Evolutionary conservation across 2,329 filamentous ascomycete genomes (phyloP).

Genomic region (Neonectria faginata): DNA sequence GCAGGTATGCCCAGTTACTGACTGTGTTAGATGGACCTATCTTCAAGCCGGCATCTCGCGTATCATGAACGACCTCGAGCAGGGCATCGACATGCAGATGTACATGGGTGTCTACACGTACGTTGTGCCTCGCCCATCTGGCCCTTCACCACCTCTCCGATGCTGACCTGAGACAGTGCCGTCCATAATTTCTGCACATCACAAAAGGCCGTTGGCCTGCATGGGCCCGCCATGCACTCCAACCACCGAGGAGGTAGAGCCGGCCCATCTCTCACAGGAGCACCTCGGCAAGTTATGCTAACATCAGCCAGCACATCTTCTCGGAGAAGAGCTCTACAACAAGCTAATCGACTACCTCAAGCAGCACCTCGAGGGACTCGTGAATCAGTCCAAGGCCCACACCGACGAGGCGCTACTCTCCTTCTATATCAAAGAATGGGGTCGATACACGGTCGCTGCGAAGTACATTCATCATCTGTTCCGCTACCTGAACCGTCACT

Average conservation of each 20-base stretch:
- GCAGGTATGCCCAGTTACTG: slow-evolving; percentile 32
- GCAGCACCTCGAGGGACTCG: slow-evolving; percentile 78
- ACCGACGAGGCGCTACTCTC: slow-evolving; percentile 88
- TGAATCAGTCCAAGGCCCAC: slow-evolving; percentile 79
- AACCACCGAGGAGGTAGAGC: slow-evolving; percentile 70
- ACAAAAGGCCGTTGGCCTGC: slow-evolving; percentile 85
- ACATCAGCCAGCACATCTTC: slow-evolving; percentile 77
- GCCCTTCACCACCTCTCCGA: background rate
- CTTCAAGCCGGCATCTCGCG: slow-evolving; percentile 88
- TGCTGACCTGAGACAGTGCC: slow-evolving; percentile 67
- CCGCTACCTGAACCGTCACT: slow-evolving; percentile 95
- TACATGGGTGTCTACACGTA: slow-evolving; percentile 98
- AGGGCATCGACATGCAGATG: slow-evolving; percentile 93
- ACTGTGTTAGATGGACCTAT: slow-evolving; percentile 80
- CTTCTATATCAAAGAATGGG: slow-evolving; percentile 98
- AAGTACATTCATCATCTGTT: slow-evolving; percentile 99
- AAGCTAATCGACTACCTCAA: slow-evolving; percentile 89
- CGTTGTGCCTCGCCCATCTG: slow-evolving; percentile 25
- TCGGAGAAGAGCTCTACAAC: slow-evolving; percentile 96
- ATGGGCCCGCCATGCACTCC: slow-evolving; percentile 54
- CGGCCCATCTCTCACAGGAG: background rate
- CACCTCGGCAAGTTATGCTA: slow-evolving; percentile 21
- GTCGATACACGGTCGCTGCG: slow-evolving; percentile 91
- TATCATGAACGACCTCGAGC: slow-evolving; percentile 93
- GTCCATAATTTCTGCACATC: slow-evolving; percentile 99